Percentiles rank a stretch among this genome's conserved stretches.
Conservation (phyloP, 2,329 filamentous ascomycete species). For the Rachicladosporium sp. region DNA sequence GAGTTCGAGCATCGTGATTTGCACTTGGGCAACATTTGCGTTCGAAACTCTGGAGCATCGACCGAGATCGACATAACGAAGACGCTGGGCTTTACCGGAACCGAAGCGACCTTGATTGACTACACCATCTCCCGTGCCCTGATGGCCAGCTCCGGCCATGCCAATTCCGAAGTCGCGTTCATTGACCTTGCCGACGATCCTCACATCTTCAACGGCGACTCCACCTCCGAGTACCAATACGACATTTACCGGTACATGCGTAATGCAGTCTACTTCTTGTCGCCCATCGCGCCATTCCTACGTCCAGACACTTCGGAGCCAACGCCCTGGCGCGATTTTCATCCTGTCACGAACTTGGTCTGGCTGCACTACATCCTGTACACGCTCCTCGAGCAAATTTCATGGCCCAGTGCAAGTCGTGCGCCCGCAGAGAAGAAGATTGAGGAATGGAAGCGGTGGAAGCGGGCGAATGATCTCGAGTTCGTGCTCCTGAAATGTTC, state of each 20-base stretch:
- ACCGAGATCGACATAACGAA: conserved; percentile 15
- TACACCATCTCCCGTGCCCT: conserved; percentile 54
- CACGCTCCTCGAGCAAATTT: conserved; percentile 38
- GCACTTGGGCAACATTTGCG: conserved; percentile 55
- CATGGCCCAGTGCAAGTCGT: conserved; percentile 16
- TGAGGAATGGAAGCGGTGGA: conserved; percentile 10
- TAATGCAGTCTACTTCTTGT: conserved; percentile 24
- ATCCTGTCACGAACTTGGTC: conserved; percentile 49
- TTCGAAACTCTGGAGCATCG: conserved; percentile 19
- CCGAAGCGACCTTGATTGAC: conserved; percentile 55
- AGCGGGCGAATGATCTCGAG: conserved; percentile 27
- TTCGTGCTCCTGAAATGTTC: conserved; percentile 25
- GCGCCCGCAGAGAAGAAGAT: conserved; percentile 10
- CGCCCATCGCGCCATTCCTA: conserved; percentile 27
- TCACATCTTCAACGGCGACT: conserved; percentile 35
- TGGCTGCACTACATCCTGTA: conserved; percentile 52
- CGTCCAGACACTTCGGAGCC: conserved; percentile 4
- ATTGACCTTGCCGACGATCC: conserved; percentile 34
- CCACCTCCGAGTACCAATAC: conserved; percentile 40
- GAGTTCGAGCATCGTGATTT: conserved; percentile 55
- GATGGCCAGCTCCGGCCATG: conserved; percentile 21
- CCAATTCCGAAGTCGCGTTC: conserved; percentile 27
- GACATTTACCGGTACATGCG: conserved; percentile 45
- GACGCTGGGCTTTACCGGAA: conserved; percentile 39
- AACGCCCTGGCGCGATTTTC: conserved; percentile 40